Percentiles rank a stretch among this genome's conserved stretches.
Evolutionary conservation across 768 basidiomycete species (phyloP).

Genomic region (Mrakia blollopis): DNA sequence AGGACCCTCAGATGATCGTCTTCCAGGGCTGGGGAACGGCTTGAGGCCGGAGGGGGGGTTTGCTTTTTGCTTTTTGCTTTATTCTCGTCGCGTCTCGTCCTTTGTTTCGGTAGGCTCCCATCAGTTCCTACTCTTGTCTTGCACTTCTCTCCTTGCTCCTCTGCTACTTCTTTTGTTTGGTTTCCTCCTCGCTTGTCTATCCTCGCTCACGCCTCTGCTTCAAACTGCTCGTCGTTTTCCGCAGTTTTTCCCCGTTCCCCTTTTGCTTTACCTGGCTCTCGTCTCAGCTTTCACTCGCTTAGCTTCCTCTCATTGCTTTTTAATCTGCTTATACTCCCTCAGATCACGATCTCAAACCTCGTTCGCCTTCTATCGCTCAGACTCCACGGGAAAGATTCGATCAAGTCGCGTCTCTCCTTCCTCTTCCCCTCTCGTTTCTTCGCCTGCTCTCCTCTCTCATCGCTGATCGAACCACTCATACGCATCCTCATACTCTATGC

Average conservation of each 20-base stretch:
- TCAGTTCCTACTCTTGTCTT: neutral
- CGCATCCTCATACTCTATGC: neutral
- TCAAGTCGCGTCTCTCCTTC: neutral
- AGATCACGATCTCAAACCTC: too few species aligned
- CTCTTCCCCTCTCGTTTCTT: neutral
- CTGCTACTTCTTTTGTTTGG: neutral
- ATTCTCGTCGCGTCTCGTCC: neutral
- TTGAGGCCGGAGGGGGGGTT: neutral
- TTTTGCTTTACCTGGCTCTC: neutral
- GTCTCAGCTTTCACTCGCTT: too few species aligned
- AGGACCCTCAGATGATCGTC: neutral
- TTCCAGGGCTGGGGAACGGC: conserved; percentile 2
- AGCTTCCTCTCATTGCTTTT: neutral
- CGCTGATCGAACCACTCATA: neutral
- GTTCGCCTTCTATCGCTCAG: too few species aligned
- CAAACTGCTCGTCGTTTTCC: too few species aligned
- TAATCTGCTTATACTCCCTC: neutral
- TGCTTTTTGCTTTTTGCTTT: neutral
- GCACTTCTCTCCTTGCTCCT: neutral
- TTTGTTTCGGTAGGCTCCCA: neutral
- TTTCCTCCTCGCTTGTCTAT: too few species aligned
- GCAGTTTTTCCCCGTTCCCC: neutral
- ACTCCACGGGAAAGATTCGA: too few species aligned
- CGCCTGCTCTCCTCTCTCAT: neutral
- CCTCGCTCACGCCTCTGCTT: neutral